Base-by-base conservation (phyloP, 1,284 basidiomycete genomes). In the Fomitopsis palustris region DNA sequence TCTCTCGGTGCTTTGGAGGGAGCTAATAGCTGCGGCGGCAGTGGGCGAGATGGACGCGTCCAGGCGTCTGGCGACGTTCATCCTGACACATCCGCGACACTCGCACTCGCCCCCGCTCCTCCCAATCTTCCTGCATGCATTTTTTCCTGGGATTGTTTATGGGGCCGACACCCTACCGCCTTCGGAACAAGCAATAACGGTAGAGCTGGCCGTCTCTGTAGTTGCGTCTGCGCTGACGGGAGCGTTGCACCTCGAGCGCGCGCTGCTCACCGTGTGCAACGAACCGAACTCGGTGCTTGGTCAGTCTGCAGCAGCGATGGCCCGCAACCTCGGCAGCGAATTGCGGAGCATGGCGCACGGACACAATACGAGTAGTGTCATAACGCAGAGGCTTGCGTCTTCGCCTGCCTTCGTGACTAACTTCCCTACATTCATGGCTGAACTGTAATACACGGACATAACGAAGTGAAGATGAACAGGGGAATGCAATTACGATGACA, bases 161-260 rank as follows among this genome's bases (percentile, higher is more conserved):
- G 64, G 70, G 6, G 78, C 87, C 54, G 89, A 92, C 66, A 73
- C 72, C 5, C 58, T 66, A 19, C 56, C 63, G 5, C 49, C 59
- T 25, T 47, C 80, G 1, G 83, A 88, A 59, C 82, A 85, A 63
- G 75, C 78, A 3, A 72, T 85, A 55, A 78, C 75, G 53, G 76
- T 83, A 5, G 88, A 92, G 64, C 76, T 90, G 21, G 71, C 90
- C 31, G 81, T 83, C 16, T 76, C 78, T 3, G 75, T 88, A 57
- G 75, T 90, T 41, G 82, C 85, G 2, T 88, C 87, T 2, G 76
- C 82, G 1, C 76, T 92, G 39, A 86, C 84, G 1, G 79, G 81
- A 2, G 82, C 86, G 0, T 72, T 88, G 56, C 86, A 92, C 64
- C 68, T 89, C 7, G 90, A 92, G 68, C 81, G 85, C 74, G 85